Conservation (phyloP, 495 filamentous ascomycete species). For the Umbilicaria muhlenbergii region DNA sequence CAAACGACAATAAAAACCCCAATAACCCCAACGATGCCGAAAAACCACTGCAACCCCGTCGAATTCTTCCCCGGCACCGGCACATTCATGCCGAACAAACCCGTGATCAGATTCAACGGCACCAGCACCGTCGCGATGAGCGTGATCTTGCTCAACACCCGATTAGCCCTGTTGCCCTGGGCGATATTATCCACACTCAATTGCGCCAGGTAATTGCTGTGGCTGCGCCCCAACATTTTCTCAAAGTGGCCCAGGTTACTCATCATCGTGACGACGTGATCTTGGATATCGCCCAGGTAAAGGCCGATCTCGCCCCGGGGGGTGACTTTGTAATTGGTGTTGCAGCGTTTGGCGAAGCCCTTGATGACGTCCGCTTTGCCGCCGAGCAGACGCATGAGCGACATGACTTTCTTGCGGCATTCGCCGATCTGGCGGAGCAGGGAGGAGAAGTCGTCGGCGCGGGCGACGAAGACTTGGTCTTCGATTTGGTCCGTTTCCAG, state of each 20-base stretch:
- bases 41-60: slow-evolving; percentile 54
- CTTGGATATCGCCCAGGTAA: slow-evolving; percentile 92
- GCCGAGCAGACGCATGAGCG: slow-evolving; percentile 76
- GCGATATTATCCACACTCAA: slow-evolving; percentile 78
- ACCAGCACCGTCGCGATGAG: slow-evolving; percentile 87
- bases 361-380: slow-evolving; percentile 96
- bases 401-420: slow-evolving; percentile 88
- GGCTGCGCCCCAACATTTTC: slow-evolving; percentile 90
- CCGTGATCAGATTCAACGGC: slow-evolving; percentile 89
- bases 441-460: slow-evolving; percentile 68
- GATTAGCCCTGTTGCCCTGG: slow-evolving; percentile 66
- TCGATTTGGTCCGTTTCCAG: slow-evolving; percentile 82
- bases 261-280: slow-evolving; percentile 99
- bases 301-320: slow-evolving; percentile 91
- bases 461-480: slow-evolving; percentile 82
- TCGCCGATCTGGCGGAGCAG: slow-evolving; percentile 81
- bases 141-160: slow-evolving; percentile 87
- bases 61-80: slow-evolving; percentile 49
- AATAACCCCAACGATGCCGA: slow-evolving; percentile 60
- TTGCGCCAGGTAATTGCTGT: slow-evolving; percentile 92
- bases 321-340: slow-evolving; percentile 86
- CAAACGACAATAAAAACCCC: slow-evolving; percentile 38
- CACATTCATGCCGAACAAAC: slow-evolving; percentile 98
- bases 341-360: slow-evolving; percentile 95
- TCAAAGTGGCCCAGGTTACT: slow-evolving; percentile 89